Evolutionary conservation across 2,329 filamentous ascomycete species (phyloP).

Genomic region (Pseudocercospora fuligena): DNA sequence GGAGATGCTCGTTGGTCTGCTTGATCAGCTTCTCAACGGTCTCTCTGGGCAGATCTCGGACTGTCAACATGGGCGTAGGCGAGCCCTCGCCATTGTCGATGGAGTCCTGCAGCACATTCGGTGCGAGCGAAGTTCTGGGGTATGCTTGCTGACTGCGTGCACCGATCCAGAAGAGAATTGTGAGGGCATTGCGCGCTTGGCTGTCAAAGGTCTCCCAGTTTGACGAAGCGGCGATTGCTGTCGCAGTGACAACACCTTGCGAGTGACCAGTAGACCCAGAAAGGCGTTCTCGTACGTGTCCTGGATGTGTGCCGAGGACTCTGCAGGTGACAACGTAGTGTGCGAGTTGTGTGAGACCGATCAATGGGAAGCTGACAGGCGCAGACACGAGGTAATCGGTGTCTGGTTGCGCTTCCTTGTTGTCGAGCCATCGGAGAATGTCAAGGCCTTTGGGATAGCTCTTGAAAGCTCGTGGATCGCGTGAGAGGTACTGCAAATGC

Average conservation of each 20-base stretch:
- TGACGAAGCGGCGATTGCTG: constrained; percentile 85
- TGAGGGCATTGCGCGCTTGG: constrained; percentile 78
- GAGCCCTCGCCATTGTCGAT: constrained; percentile 92
- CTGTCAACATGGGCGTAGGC: constrained; percentile 96
- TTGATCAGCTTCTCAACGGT: constrained; percentile 97
- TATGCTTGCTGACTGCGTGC: constrained; percentile 96
- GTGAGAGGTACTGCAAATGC: constrained; percentile 81
- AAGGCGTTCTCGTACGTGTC: constrained; percentile 81
- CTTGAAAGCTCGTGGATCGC: constrained; percentile 87
- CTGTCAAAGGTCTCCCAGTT: constrained; percentile 92
- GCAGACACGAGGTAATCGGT: constrained; percentile 92
- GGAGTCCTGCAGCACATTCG: constrained; percentile 88
- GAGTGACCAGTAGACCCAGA: constrained; percentile 93
- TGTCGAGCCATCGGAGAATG: constrained; percentile 89
- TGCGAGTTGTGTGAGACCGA: constrained; percentile 92
- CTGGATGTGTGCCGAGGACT: constrained; percentile 85
- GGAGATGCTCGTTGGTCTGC: constrained; percentile 94
- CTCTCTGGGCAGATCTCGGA: constrained; percentile 84
- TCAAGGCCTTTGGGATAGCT: constrained; percentile 97
- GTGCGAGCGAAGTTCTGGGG: constrained; percentile 90
- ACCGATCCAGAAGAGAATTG: constrained; percentile 98
- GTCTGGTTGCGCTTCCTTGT: constrained; percentile 88
- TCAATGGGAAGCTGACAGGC: constrained; percentile 93
- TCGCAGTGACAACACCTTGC: constrained; percentile 92
- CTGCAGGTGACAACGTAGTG: constrained; percentile 96